phyloP scores from a whole-genome alignment of 768 basidiomycete genomes.

The Podaxis sp. region DNA sequence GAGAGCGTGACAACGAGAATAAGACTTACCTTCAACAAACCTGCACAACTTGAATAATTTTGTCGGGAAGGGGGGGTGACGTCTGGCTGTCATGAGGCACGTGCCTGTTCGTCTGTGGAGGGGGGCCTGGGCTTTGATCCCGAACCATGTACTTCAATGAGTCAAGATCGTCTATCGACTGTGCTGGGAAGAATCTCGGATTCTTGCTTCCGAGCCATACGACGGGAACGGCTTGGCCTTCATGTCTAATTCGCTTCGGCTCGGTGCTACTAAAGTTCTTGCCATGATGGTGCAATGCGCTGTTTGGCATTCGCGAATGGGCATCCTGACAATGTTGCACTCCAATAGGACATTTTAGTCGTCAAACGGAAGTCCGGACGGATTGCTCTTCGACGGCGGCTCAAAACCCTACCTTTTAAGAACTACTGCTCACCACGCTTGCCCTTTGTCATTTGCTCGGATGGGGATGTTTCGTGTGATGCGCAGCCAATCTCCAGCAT shows the following conservation, averaged over 20 bases:
- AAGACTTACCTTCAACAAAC: too few relatives aligned
- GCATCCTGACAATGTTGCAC: not conserved
- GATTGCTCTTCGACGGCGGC: not conserved
- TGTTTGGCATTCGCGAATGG: too few relatives aligned
- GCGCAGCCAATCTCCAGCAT: not conserved
- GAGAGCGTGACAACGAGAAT: too few relatives aligned
- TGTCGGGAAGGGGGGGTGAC: too few relatives aligned
- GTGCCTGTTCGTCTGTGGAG: not conserved
- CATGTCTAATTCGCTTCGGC: not conserved
- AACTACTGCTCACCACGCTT: not conserved
- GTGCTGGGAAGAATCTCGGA: not conserved
- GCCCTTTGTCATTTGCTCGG: not conserved
- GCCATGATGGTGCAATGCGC: not conserved
- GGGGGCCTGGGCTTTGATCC: not conserved
- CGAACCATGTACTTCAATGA: not conserved
- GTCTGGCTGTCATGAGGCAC: too few relatives aligned
- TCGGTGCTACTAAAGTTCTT: not conserved
- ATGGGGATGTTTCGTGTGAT: constrained; percentile 3
- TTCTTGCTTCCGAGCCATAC: not conserved
- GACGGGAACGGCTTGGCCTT: not conserved
- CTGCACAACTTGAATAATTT: too few relatives aligned
- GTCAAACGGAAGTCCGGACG: constrained; percentile 1
- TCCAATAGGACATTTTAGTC: not conserved
- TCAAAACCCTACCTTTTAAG: not conserved
- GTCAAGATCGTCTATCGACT: not conserved